Base-by-base conservation (phyloP, 352 stramenopile genomes). In the Phytopythium kandeliae region DNA sequence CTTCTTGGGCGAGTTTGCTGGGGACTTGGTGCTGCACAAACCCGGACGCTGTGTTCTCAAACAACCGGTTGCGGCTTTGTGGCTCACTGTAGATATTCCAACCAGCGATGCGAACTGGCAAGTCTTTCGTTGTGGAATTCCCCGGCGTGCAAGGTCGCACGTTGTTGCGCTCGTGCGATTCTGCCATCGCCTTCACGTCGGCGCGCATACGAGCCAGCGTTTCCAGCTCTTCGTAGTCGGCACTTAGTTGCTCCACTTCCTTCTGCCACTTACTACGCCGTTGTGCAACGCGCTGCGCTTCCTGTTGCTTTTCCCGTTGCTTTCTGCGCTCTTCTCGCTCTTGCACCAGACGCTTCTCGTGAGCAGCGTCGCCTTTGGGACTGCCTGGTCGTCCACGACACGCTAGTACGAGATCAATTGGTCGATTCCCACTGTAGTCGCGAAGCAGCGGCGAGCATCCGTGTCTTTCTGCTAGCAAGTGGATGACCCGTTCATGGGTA, bases 21-120 rank as follows among this genome's bases (percentile, higher is more conserved):
- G 78, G 78, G 22, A 89, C 73, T 51, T 85, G 72, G 26, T 75
- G 68, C 60, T 89, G 78, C 19, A 82, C 62, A 41, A 89, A 89
- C 30, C 78, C 73, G 46, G 72, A 85, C 9, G 51, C 47, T 9
- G 60, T 40, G 38, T 91, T 84, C 51, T 85, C 63, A 49, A 88
- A 91, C 12, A 91, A 26, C 1, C 67, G 60, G 55, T 89, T 91
- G 11, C 61, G 55, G 37, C 66, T 88, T 47, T 73, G 34, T 3
- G 71, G 71, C 26, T 91, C 80, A 34, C 70, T 60, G 24, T 78
- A 85, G 31, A 74, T 52, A 42, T 74, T 51, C 79, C 75, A 86
- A 8, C 65, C 73, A 33, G 31, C 49, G 38, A 58, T 42, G 16
- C 48, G 16, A 12, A 54, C 48, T 22, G 61, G 57, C 16, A 55